These are phyloP conservation scores for Fusarium temperatum DNA, from an alignment of 2,329 filamentous ascomycete species.

Conservation along the genomic window DNA sequence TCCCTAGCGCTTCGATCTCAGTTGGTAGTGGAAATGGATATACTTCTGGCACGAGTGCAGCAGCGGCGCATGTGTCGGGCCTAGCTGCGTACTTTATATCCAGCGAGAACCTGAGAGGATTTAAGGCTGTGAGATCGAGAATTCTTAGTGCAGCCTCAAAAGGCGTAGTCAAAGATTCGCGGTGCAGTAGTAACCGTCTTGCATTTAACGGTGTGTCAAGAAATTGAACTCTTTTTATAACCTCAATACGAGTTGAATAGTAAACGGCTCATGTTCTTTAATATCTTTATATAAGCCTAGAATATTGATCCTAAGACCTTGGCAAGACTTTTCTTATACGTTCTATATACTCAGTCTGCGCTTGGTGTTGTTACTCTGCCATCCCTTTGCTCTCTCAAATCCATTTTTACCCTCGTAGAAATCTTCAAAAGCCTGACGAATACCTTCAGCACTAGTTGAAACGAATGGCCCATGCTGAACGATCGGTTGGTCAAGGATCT, in stretches of 20 bases:
- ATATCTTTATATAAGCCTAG: fast-evolving
- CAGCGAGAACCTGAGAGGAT: background rate
- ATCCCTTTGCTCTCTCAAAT: background rate
- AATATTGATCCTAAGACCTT: background rate
- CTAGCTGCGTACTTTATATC: constrained; percentile 3
- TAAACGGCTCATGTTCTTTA: fast-evolving
- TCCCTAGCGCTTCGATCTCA: background rate
- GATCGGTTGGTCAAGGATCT: background rate
- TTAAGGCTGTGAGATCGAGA: too few relatives aligned
- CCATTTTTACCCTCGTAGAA: background rate
- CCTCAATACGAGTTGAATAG: fast-evolving
- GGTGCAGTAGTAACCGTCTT: background rate
- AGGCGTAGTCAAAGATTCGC: fast-evolving
- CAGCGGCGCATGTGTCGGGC: background rate
- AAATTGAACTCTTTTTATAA: background rate
- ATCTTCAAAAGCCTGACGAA: background rate
- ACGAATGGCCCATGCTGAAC: background rate
- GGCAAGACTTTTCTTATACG: background rate
- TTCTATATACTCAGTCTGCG: background rate
- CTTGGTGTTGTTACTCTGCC: background rate
- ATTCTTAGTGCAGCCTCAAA: background rate
- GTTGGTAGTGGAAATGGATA: fast-evolving
- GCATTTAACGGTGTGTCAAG: too few relatives aligned
- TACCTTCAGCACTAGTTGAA: background rate
- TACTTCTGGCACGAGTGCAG: background rate